A percentile compares a stretch with the other conserved stretches of the same genome.
Conservation (phyloP, 2,329 filamentous ascomycete genomes). For the Colletotrichum zoysiae region DNA sequence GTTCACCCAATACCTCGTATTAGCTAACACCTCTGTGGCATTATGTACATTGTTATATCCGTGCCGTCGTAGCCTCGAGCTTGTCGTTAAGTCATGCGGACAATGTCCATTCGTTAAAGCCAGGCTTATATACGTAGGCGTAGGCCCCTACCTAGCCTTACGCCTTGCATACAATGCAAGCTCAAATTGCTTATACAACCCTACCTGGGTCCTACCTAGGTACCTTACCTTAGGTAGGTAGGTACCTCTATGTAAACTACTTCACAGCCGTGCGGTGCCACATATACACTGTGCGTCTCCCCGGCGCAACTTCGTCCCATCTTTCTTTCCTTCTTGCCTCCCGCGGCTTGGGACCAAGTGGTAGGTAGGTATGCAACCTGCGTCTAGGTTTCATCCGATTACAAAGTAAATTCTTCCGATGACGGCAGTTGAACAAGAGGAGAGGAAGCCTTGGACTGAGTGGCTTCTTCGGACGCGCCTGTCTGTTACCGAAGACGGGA, state of each 20-base stretch:
- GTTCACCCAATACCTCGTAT: no score
- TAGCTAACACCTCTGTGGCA: background rate
- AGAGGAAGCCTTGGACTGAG: background rate
- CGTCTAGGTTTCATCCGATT: no score
- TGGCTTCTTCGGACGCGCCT: background rate
- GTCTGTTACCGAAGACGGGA: background rate
- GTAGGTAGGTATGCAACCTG: no score
- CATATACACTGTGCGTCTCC: background rate
- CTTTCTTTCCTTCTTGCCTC: background rate
- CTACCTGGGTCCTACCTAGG: background rate
- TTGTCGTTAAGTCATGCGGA: conserved; percentile 26
- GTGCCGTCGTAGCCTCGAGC: conserved; percentile 34
- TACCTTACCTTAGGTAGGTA: conserved; percentile 1
- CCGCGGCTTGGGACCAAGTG: background rate
- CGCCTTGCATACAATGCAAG: background rate
- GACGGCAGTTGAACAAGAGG: background rate
- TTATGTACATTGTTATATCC: conserved; percentile 28
- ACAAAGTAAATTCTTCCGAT: background rate
- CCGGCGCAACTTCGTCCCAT: background rate
- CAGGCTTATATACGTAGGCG: background rate
- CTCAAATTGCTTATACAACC: conserved; percentile 10
- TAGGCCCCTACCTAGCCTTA: background rate
- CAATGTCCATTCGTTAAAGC: conserved; percentile 1
- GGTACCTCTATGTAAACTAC: background rate
- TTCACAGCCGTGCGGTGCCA: background rate